Evolutionary conservation across 345 rosid genomes (phyloP).

Genomic region (Carallia brachiata): DNA sequence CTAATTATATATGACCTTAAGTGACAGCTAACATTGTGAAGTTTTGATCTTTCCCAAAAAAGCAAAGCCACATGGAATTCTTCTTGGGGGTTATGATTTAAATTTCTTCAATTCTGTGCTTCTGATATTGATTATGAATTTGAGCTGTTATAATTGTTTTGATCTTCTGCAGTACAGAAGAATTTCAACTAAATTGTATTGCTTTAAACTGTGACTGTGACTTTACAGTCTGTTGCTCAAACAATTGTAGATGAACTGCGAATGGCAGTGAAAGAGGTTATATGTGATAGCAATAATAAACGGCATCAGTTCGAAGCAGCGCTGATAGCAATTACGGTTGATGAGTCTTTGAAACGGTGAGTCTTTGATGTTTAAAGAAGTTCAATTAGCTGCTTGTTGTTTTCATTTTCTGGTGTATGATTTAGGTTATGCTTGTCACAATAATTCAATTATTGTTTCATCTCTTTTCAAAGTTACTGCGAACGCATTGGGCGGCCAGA

Average conservation of each 20-base stretch:
- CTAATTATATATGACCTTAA: neutral
- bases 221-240: slow-evolving; percentile 5
- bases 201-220: slow-evolving; percentile 4
- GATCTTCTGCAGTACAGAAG: neutral
- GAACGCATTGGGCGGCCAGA: slow-evolving; percentile 65
- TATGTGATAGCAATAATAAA: slow-evolving; percentile 62
- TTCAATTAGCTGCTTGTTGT: too few relatives aligned
- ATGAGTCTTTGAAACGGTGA: slow-evolving; percentile 76
- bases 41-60: too few relatives aligned
- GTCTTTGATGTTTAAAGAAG: slow-evolving; percentile 4
- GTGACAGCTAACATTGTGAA: neutral
- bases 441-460: slow-evolving; percentile 7
- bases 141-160: neutral
- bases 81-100: neutral
- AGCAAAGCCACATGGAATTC: too few relatives aligned
- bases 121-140: neutral
- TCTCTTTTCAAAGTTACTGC: slow-evolving; percentile 54
- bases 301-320: slow-evolving; percentile 71
- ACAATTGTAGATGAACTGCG: slow-evolving; percentile 62
- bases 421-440: neutral
- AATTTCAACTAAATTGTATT: neutral
- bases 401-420: slow-evolving; percentile 6
- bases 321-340: slow-evolving; percentile 71
- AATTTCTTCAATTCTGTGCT: neutral
- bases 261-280: slow-evolving; percentile 83